Percentiles rank a stretch among this genome's conserved stretches.
These are phyloP conservation scores for Smallanthus sonchifolius DNA, from an alignment of 129 eudicot species.

Conservation along the genomic window DNA sequence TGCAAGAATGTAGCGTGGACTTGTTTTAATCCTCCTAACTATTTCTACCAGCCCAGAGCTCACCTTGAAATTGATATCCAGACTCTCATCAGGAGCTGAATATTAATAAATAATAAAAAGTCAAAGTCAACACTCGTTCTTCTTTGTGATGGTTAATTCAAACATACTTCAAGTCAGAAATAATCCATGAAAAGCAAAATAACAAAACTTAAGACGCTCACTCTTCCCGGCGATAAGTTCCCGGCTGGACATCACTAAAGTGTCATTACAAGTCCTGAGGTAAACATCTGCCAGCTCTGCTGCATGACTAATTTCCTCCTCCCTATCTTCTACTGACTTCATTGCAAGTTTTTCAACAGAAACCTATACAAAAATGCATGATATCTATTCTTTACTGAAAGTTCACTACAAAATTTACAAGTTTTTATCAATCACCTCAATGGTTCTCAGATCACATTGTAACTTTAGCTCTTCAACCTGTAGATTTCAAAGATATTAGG, in stretches of 20 bases:
- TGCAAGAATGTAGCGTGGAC: constrained; percentile 92
- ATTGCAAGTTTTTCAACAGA: constrained; percentile 86
- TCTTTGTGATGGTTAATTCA: not conserved
- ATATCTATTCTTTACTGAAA: not conserved
- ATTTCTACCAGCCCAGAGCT: constrained; percentile 98
- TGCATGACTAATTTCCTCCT: constrained; percentile 64
- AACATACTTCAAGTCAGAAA: constrained; percentile 17
- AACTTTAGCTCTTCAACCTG: constrained; percentile 86
- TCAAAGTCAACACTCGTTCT: constrained; percentile 18
- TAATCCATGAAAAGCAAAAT: not conserved
- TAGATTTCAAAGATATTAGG: not conserved
- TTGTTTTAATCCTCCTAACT: constrained; percentile 72
- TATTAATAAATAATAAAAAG: constrained; percentile 9
- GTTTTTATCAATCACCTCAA: constrained; percentile 57
- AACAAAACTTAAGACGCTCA: constrained; percentile 34
- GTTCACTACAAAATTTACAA: not conserved
- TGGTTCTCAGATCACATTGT: constrained; percentile 57
- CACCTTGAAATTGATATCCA: constrained; percentile 86
- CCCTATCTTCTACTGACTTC: constrained; percentile 85
- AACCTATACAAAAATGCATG: constrained; percentile 40
- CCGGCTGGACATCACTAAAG: constrained; percentile 89
- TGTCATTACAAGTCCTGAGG: constrained; percentile 63
- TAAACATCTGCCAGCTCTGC: constrained; percentile 87
- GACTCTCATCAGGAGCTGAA: constrained; percentile 90
- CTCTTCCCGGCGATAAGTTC: constrained; percentile 84